Conservation (phyloP, 768 basidiomycete genomes). For the Agrocybe praecox region DNA sequence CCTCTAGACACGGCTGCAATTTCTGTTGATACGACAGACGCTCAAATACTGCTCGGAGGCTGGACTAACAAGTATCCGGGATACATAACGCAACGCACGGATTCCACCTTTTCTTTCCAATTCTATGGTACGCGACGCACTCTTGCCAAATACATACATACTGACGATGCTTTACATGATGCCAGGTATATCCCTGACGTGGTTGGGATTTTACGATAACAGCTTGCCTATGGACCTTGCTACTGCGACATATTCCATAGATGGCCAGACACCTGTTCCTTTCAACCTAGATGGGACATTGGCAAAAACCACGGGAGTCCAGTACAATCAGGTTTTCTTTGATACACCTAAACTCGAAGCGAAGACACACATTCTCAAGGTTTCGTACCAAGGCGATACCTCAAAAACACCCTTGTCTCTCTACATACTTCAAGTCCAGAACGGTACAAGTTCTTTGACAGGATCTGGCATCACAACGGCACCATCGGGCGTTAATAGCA, state of each 20-base stretch:
- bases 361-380: conserved; percentile 8
- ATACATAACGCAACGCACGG: conserved; percentile 14
- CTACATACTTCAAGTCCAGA: not conserved
- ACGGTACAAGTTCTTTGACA: not conserved
- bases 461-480: conserved; percentile 4
- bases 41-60: conserved; percentile 20
- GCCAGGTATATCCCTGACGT: conserved; percentile 26
- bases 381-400: conserved; percentile 9
- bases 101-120: conserved; percentile 21
- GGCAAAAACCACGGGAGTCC: conserved; percentile 1
- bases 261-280: conserved; percentile 16
- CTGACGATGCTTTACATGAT: not conserved
- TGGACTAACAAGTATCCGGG: conserved; percentile 13
- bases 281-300: conserved; percentile 20
- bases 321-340: conserved; percentile 12
- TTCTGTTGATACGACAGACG: conserved; percentile 15
- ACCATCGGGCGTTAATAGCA: not conserved
- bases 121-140: conserved; percentile 23
- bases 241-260: conserved; percentile 28
- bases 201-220: conserved; percentile 25
- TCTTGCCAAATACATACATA: not conserved
- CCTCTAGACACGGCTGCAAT: conserved; percentile 17
- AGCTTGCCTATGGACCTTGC: conserved; percentile 22
- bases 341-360: conserved; percentile 5
- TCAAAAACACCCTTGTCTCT: conserved; percentile 8